Percentiles rank a stretch among this genome's conserved stretches.
Conservation (phyloP, 352 stramenopile genomes). For the Phytophthora cryptogea region DNA sequence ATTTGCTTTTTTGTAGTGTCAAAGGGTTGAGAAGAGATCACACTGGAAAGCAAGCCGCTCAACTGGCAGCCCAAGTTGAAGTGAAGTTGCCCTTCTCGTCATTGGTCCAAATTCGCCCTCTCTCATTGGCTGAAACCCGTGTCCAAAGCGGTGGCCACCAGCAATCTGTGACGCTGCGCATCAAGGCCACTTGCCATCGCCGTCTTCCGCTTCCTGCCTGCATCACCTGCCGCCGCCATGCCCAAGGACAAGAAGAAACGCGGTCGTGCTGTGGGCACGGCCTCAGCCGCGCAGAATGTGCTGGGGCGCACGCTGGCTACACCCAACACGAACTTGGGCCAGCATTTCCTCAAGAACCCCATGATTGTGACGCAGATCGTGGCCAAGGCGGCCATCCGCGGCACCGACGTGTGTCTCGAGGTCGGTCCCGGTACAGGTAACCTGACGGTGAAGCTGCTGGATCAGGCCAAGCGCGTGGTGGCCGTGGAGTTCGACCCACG, state of each 20-base stretch:
- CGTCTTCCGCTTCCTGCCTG: not conserved
- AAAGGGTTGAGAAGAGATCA: too few species aligned
- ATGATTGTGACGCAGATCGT: constrained; percentile 98
- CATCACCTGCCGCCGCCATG: constrained; percentile 37
- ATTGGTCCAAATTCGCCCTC: not conserved
- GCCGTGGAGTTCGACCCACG: constrained; percentile 98
- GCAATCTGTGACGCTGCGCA: constrained; percentile 40
- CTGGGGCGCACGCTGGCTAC: constrained; percentile 93
- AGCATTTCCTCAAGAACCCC: constrained; percentile 99
- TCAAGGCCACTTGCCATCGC: constrained; percentile 5
- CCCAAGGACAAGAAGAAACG: constrained; percentile 92
- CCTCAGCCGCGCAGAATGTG: constrained; percentile 75
- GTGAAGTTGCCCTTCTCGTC: not conserved
- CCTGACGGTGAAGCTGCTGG: constrained; percentile 98
- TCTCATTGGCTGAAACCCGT: not conserved
- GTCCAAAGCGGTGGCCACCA: constrained; percentile 18
- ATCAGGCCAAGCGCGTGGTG: constrained; percentile 97
- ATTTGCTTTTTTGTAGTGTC: too few species aligned
- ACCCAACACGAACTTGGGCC: constrained; percentile 96
- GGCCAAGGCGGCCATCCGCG: constrained; percentile 94
- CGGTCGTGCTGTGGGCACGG: constrained; percentile 66
- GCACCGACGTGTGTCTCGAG: constrained; percentile 97
- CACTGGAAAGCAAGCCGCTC: too few species aligned
- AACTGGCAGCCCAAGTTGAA: not conserved
- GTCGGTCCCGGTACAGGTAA: constrained; percentile 98